Evolutionary conservation across 2,329 filamentous ascomycete genomes (phyloP).

Genomic region (Alternaria arborescens): DNA sequence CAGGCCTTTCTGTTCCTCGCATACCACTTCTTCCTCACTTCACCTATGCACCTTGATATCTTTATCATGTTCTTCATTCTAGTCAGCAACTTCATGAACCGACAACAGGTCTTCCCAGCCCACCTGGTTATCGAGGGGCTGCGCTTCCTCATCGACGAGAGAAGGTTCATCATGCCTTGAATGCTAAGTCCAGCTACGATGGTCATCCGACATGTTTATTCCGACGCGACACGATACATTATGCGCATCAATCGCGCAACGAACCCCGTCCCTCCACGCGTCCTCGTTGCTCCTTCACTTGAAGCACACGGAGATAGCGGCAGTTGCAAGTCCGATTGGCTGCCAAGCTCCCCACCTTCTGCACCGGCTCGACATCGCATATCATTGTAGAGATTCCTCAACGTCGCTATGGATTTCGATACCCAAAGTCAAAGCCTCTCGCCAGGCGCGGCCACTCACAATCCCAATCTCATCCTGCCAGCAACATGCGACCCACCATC

Average conservation of each 20-base stretch:
- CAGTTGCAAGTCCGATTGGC: slow-evolving; percentile 43
- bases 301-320: slow-evolving; percentile 22
- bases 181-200: background rate
- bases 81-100: slow-evolving; percentile 50
- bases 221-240: background rate
- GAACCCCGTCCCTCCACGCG: background rate
- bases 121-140: slow-evolving; percentile 39
- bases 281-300: slow-evolving; percentile 11
- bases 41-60: slow-evolving; percentile 42
- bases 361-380: slow-evolving; percentile 24
- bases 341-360: slow-evolving; percentile 33
- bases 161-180: slow-evolving; percentile 37
- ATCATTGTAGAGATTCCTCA: slow-evolving; percentile 17
- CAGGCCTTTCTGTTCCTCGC: slow-evolving; percentile 46
- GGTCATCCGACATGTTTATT: background rate
- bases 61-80: slow-evolving; percentile 47
- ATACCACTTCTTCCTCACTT: slow-evolving; percentile 46
- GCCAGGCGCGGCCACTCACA: slow-evolving; percentile 44
- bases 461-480: slow-evolving; percentile 69
- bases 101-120: slow-evolving; percentile 38
- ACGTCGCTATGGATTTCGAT: slow-evolving; percentile 46
- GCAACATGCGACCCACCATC: slow-evolving; percentile 86
- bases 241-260: background rate
- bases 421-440: slow-evolving; percentile 49
- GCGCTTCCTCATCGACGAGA: slow-evolving; percentile 39